Base-by-base conservation (phyloP, 2,329 filamentous ascomycete genomes). In the Cryphonectria nitschkei region DNA sequence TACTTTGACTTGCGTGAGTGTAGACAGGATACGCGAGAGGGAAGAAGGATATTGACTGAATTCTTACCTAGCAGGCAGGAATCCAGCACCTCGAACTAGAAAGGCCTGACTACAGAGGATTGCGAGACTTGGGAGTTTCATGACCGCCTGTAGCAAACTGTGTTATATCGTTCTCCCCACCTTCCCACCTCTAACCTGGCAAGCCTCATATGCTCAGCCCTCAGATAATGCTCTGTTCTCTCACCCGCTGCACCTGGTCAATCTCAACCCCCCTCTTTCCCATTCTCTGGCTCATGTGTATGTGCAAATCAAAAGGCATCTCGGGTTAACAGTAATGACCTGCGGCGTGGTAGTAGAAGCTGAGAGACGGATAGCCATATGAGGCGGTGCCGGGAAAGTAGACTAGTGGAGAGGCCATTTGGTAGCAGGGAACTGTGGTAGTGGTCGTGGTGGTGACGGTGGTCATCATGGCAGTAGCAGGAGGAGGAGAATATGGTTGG, bases 301-400 rank as follows among this genome's bases (percentile, higher is more conserved):
- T 29, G 13, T 60, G 7, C 6, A 39, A 13, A 39, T 3, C 13
- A 22, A 9, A 16, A 26, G 32, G 16, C 41, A 16, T 19, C 13
- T 60, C 56, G 13, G 6, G 29, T 32, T n/a, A 26, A 19, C 8
- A 34, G 16, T 5, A 34, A n/a, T 34, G 32, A 6, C 46, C 19
- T 39, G 65, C 69, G 19, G 67, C 69, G 29, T 52, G 69, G 34
- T 69, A 68, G 66, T 67, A 71, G 5, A 71, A 13, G 6, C 62
- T 37, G 19, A 67, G 69, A 13, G 62, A 43, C 6, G 50, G 69
- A 19, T 66, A 39, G 13, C 16, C 6, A 3, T 32, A 46, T 4
- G n/a, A 39, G 39, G 37, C 37, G 9, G 61, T 46, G 37, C 34
- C 61, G n/a, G 39, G 37, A 4, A 16, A 46, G 26, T 64, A 46